phyloP scores from a whole-genome alignment of 108 stramenopile genomes.

The Parmales sp. region DNA sequence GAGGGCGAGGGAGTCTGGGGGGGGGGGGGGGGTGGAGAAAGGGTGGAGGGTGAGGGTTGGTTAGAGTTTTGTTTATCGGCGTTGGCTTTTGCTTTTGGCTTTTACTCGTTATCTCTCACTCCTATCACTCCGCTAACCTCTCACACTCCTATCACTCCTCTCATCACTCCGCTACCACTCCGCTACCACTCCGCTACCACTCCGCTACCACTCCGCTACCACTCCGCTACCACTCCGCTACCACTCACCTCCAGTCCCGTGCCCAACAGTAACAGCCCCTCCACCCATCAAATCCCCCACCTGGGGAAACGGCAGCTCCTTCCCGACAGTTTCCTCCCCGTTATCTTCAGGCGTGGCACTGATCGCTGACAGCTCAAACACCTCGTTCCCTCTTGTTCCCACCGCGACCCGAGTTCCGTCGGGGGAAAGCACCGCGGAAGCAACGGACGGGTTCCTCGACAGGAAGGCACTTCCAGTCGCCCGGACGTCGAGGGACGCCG shows the following conservation, averaged over 20 bases:
- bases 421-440: constrained; percentile 19
- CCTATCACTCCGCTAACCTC: too few relatives aligned
- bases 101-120: too few relatives aligned
- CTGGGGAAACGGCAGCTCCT: constrained; percentile 28
- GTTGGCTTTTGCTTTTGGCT: too few relatives aligned
- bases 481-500: constrained; percentile 11
- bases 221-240: too few relatives aligned
- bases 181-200: too few relatives aligned
- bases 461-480: constrained; percentile 5
- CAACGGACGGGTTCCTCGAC: constrained; percentile 12
- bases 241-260: too few relatives aligned
- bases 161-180: too few relatives aligned
- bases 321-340: constrained; percentile 4
- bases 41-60: too few relatives aligned
- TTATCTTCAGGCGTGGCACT: constrained; percentile 26
- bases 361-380: constrained; percentile 15
- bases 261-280: not conserved
- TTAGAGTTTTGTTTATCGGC: too few relatives aligned
- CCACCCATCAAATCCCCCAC: constrained; percentile 36
- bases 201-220: too few relatives aligned
- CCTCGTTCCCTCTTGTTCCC: constrained; percentile 19
- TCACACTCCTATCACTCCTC: too few relatives aligned
- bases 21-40: too few relatives aligned
- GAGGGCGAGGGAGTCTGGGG: not conserved
- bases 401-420: constrained; percentile 17